Evolutionary conservation across 306 rosid genomes (phyloP), one percentile per base, ranked within the genome.

Genomic region (Pueraria montana): DNA sequence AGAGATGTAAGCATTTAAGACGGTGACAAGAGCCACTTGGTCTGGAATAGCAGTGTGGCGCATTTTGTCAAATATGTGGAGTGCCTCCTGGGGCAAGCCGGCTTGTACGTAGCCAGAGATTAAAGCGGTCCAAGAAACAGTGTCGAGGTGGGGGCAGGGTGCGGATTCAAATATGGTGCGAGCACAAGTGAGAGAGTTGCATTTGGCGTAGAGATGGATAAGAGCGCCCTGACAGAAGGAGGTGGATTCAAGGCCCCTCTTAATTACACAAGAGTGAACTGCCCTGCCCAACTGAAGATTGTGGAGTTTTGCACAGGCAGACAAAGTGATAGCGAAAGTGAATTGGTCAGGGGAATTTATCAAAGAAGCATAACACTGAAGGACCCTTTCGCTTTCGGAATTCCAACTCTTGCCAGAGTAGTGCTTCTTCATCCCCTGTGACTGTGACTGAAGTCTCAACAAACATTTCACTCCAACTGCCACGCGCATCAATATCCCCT

Each of bases 181-280:
- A 75, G 98, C 97, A 62, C 77, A 89, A 27, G 23, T 66, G 65
- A 95, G 38, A 78, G 26, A 65, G 74, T 50, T 70, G 84, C 97
- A 87, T 79, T 93, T 90, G 34, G 93, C 90, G 66, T 92, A 92
- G 85, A 91, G 80, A 86, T 93, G 87, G 78, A 93, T 85, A n/a
- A 93, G 92, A 30, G 90, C 85, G 23, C 91, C 90, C 62, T 80
- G 87, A 67, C 91, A 89, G 82, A 84, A 89, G 4, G 91, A 55
- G 63, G 43, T 66, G 20, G 71, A 86, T 55, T 86, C 84, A 11
- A 84, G 83, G 12, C 97, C 95, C 34, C 50, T 66, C 89, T 93
- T 90, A 24, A 88, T 36, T 16, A 82, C 82, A 18, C 71, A 79
- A 59, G 84, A 86, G 55, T 95, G 98, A 49, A 95, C 49, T 45